phyloP scores from a whole-genome alignment of 2,329 filamentous ascomycete species.

The Diaporthe sp. region DNA sequence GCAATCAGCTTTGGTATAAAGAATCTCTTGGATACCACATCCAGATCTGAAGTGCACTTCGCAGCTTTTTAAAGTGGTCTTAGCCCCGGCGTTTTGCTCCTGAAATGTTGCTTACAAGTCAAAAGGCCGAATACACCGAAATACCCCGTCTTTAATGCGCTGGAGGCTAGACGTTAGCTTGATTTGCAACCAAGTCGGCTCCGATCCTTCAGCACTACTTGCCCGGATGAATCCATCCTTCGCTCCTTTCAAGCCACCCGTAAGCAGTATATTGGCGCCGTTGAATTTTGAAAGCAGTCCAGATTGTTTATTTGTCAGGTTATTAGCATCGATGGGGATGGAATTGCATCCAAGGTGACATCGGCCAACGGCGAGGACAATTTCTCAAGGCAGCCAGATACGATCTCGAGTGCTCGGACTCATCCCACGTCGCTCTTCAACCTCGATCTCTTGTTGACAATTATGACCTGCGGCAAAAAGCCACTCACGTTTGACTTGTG shows the following conservation, averaged over 20 bases:
- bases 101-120: not conserved
- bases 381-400: not conserved
- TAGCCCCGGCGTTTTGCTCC: not conserved
- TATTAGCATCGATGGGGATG: not conserved
- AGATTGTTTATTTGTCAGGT: not conserved
- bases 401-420: not conserved
- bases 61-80: not conserved
- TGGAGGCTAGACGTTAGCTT: not conserved
- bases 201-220: not conserved
- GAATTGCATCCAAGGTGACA: not conserved
- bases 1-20: not conserved
- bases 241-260: not conserved
- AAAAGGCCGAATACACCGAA: conserved; percentile 19
- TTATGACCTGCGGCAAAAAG: too few species aligned
- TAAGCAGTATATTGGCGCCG: not conserved
- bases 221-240: not conserved
- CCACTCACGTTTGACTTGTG: not conserved
- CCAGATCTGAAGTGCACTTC: not conserved
- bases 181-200: not conserved
- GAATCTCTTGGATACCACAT: not conserved
- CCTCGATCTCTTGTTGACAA: too few species aligned
- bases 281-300: not conserved
- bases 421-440: too few species aligned
- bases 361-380: not conserved
- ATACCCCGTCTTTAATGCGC: not conserved